phyloP scores from a whole-genome alignment of 345 rosid genomes.

The Gossypium raimondii region DNA sequence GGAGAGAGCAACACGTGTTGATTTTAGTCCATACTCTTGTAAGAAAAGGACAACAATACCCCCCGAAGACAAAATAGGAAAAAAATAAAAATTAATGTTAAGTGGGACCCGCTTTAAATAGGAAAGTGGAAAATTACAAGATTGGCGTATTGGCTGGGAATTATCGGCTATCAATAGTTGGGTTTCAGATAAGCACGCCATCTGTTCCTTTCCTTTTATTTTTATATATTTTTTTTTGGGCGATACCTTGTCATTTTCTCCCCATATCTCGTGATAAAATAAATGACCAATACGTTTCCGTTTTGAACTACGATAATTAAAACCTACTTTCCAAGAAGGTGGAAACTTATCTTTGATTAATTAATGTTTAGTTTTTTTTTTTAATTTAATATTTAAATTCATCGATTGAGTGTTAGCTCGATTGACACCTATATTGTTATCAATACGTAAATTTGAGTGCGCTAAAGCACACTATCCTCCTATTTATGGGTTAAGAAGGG shows the following conservation, averaged over 20 bases:
- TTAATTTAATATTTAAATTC: too few species aligned
- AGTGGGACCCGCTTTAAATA: neutral
- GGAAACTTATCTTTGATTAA: too few species aligned
- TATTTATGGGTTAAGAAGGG: fast-evolving
- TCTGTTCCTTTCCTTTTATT: neutral
- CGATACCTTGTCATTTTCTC: neutral
- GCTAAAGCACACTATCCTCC: fast-evolving
- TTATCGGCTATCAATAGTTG: neutral
- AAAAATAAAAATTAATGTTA: neutral
- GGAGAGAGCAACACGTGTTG: neutral
- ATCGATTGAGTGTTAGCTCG: fast-evolving
- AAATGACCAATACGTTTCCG: too few species aligned
- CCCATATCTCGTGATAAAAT: neutral
- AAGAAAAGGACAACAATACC: neutral
- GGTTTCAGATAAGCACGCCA: constrained; percentile 12
- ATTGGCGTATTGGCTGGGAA: neutral
- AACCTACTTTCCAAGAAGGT: too few species aligned
- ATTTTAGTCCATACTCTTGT: neutral
- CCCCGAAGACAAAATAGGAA: neutral
- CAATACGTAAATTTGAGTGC: fast-evolving
- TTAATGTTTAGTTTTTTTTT: too few species aligned
- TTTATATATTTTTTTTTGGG: neutral
- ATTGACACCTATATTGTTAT: too few species aligned
- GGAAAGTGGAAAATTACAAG: neutral
- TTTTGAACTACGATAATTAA: too few species aligned